Conservation (phyloP, 2,329 filamentous ascomycete genomes). For the Dryadomyces sulphureus region DNA sequence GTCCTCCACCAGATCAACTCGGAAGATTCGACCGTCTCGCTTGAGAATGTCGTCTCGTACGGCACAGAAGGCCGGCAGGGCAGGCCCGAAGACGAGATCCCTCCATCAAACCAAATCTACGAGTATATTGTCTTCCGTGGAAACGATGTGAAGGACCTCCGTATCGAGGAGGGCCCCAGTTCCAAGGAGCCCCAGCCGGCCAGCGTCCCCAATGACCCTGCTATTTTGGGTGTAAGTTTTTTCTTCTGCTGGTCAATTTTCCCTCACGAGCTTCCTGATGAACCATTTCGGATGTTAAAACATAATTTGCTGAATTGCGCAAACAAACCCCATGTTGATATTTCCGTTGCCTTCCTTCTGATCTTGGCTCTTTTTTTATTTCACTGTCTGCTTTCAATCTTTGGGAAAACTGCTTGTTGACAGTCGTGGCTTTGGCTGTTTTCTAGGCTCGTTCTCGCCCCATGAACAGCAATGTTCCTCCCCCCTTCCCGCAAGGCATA, state of each 20-base stretch:
- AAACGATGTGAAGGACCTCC: constrained; percentile 95
- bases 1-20: constrained; percentile 97
- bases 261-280: constrained; percentile 46
- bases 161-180: constrained; percentile 71
- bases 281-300: constrained; percentile 97
- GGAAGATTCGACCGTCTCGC: constrained; percentile 86
- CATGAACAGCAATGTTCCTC: constrained; percentile 15
- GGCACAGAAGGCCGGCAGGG: constrained; percentile 83
- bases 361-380: constrained; percentile 24
- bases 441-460: constrained; percentile 24
- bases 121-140: constrained; percentile 98
- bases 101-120: constrained; percentile 76
- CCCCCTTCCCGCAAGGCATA: constrained; percentile 16
- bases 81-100: constrained; percentile 66
- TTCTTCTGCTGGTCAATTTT: constrained; percentile 5
- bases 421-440: not conserved
- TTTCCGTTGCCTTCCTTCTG: constrained; percentile 99
- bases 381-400: not conserved
- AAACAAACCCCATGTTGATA: constrained; percentile 81
- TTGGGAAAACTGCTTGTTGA: not conserved
- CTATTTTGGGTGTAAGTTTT: constrained; percentile 85
- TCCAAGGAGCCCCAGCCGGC: constrained; percentile 62
- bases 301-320: constrained; percentile 76
- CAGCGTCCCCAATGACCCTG: constrained; percentile 81
- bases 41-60: constrained; percentile 89